Evolutionary conservation across 2,329 filamentous ascomycete species (phyloP), one percentile per base, ranked within the genome.

Genomic region (Graphilbum fragrans): DNA sequence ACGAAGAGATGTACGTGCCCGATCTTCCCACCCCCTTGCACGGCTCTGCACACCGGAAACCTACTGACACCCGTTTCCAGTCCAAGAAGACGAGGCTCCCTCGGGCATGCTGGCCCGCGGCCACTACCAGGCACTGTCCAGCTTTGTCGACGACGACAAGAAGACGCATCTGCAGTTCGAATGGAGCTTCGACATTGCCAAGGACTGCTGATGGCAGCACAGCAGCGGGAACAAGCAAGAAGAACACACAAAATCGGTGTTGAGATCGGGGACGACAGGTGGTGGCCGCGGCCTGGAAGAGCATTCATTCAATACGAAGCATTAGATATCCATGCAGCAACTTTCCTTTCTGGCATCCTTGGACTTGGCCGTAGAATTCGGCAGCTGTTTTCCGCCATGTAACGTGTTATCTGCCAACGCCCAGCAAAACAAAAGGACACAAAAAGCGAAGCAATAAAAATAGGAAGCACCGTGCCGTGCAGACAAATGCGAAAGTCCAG

Each of bases 181-280:
- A 55, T 98, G 92, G 92, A 79, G 81, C 47, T 96, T 98, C 56
- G 84, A 95, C 58, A 94, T 98, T 60, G 74, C 82, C 65, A 98
- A 96, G 75, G 86, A 94, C 60, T 96, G 92, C 92, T n/a, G n/a
- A n/a, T n/a, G n/a, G n/a, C n/a, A n/a, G n/a, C n/a, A 27, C 25
- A 27, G 25, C 25, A 12, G 12, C 25, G 25, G 25, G 25, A 27
- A 27, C 12, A 27, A 27, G 7, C 8, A 16, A 31, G 29, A 9
- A 31, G 29, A 16, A 31, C 29, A 31, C 11, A 31, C 5, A 16
- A 16, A 27, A n/a, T n/a, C n/a, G n/a, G n/a, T n/a, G n/a, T n/a
- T n/a, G n/a, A n/a, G n/a, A n/a, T n/a, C n/a, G n/a, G n/a, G n/a
- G n/a, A n/a, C n/a, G n/a, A n/a, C 25, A 12, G 12, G 25, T 27